Evolutionary conservation across 2,329 filamentous ascomycete genomes (phyloP).

Genomic region (Neonectria faginata): DNA sequence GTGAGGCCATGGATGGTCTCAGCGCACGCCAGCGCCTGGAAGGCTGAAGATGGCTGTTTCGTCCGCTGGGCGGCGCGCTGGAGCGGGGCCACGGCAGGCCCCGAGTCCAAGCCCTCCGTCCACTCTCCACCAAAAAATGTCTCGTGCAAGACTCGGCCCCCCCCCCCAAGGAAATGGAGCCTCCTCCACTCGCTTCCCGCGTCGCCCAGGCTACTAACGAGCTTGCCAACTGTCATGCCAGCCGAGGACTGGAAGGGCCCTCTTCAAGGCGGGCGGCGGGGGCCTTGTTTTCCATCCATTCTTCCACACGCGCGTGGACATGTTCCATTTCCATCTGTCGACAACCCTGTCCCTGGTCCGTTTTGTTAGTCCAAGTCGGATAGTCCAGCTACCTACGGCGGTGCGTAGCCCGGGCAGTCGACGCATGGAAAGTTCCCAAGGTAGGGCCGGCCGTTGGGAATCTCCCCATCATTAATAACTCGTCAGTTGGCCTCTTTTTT

Average conservation of each 20-base stretch:
- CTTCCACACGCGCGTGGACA: conserved; percentile 1
- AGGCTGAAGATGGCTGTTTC: conserved; percentile 17
- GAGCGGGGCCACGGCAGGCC: conserved; percentile 14
- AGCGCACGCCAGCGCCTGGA: conserved; percentile 16
- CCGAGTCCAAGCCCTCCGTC: not conserved
- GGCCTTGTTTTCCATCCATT: not conserved
- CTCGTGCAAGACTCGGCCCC: no score
- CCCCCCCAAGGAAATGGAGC: no score
- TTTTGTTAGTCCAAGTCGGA: conserved; percentile 9
- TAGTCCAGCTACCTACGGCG: not conserved
- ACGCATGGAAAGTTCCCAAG: conserved; percentile 11
- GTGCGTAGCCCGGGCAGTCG: conserved; percentile 4
- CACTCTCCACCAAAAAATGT: not conserved
- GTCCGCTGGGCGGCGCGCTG: conserved; percentile 23
- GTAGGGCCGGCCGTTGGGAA: not conserved
- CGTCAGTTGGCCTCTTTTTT: conserved; percentile 14
- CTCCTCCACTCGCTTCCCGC: no score
- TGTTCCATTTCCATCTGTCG: conserved; percentile 19
- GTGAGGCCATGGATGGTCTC: conserved; percentile 5
- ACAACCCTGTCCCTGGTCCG: conserved; percentile 22
- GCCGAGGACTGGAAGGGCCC: not conserved
- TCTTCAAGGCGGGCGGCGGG: not conserved
- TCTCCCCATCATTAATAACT: conserved; percentile 25
- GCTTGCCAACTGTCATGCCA: no score
- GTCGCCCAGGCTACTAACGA: no score